Evolutionary conservation across 2,329 filamentous ascomycete species (phyloP).

Genomic region (Lachnellula subtilissima): DNA sequence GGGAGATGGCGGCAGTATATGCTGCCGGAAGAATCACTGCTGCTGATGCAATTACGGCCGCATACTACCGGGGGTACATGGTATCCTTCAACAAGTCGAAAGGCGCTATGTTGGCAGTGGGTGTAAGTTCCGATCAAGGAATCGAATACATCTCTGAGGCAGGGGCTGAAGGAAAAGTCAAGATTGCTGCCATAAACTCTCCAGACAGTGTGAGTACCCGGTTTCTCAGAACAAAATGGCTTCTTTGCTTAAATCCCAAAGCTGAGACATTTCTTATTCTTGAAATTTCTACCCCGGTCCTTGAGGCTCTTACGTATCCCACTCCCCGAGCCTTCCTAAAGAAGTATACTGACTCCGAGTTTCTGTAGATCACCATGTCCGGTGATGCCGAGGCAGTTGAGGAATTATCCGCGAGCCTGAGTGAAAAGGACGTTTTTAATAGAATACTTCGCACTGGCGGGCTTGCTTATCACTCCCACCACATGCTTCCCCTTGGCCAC

Average conservation of each 20-base stretch:
- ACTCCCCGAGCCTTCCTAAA: too few relatives aligned
- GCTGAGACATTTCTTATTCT: too few relatives aligned
- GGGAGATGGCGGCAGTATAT: slow-evolving; percentile 44
- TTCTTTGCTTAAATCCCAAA: too few relatives aligned
- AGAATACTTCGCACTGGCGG: slow-evolving; percentile 31
- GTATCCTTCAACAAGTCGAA: neutral
- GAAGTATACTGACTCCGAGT: too few relatives aligned
- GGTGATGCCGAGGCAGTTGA: slow-evolving; percentile 9
- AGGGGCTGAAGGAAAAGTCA: neutral
- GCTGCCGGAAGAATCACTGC: slow-evolving; percentile 31
- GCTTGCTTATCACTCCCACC: slow-evolving; percentile 36
- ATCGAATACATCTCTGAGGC: neutral
- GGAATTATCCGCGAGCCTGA: neutral
- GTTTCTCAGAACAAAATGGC: too few relatives aligned
- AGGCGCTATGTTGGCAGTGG: slow-evolving; percentile 13
- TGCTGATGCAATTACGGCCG: slow-evolving; percentile 26
- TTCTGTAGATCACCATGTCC: slow-evolving; percentile 4
- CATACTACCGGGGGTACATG: slow-evolving; percentile 24
- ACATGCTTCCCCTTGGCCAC: slow-evolving; percentile 25
- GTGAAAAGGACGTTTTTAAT: slow-evolving; percentile 24
- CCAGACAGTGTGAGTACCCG: slow-evolving; percentile 13
- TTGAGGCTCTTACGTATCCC: too few relatives aligned
- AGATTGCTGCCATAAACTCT: slow-evolving; percentile 28
- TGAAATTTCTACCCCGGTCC: too few relatives aligned
- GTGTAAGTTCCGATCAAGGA: slow-evolving; percentile 4